Evolutionary conservation across 2,329 filamentous ascomycete genomes (phyloP).

Genomic region (Aspergillus sp.): DNA sequence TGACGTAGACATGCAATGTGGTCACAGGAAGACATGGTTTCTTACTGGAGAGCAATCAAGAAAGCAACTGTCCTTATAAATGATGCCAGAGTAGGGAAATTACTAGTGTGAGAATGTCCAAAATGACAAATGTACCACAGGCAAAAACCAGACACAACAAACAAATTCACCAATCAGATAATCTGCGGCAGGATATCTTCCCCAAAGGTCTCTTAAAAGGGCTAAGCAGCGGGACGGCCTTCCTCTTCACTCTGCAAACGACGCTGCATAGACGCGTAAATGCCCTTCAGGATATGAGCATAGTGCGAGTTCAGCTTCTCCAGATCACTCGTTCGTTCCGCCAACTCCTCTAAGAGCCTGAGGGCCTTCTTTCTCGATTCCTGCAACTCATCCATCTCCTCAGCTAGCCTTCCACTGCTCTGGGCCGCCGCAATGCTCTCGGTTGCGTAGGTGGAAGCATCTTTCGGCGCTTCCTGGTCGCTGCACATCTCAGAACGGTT

Average conservation of each 20-base stretch:
- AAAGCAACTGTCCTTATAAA: background rate
- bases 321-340: background rate
- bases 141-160: background rate
- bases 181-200: background rate
- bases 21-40: slow-evolving; percentile 7
- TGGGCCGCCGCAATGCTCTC: background rate
- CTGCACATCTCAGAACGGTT: background rate
- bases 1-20: slow-evolving; percentile 9
- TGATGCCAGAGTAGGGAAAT: background rate
- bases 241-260: background rate
- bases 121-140: background rate
- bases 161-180: background rate
- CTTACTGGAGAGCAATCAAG: background rate
- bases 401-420: background rate
- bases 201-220: background rate
- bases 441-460: background rate
- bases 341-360: background rate
- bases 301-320: background rate
- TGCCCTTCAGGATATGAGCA: background rate
- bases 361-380: background rate
- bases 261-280: background rate
- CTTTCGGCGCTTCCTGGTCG: background rate
- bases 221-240: background rate
- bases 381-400: background rate
- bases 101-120: background rate